These are phyloP conservation scores for Neurospora sp. DNA, from an alignment of 495 filamentous ascomycete species.

Conservation along the genomic window DNA sequence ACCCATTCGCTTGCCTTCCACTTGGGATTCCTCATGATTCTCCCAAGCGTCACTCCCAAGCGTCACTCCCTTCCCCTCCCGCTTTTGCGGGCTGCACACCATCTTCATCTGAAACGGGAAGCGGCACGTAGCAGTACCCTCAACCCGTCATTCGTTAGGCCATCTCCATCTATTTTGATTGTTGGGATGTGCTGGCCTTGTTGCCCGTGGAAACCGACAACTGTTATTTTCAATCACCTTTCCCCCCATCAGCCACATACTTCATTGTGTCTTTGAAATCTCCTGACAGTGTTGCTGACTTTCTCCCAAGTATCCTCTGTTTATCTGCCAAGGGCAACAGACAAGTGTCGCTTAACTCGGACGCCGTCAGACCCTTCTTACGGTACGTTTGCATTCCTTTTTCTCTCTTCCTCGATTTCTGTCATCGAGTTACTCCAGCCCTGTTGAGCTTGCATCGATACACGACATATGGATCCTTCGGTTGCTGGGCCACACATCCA, in stretches of 20 bases:
- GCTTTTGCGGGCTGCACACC: slow-evolving; percentile 14
- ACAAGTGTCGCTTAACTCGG: slow-evolving; percentile 2
- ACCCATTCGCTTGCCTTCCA: slow-evolving; percentile 16
- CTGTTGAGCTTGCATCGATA: slow-evolving; percentile 13
- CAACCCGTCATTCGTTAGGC: background rate
- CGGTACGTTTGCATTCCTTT: slow-evolving; percentile 14
- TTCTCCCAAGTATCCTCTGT: background rate
- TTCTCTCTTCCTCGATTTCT: slow-evolving; percentile 3
- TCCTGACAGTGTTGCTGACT: background rate
- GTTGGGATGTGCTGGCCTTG: background rate
- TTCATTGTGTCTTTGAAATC: background rate
- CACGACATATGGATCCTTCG: slow-evolving; percentile 5
- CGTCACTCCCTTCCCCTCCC: slow-evolving; percentile 15
- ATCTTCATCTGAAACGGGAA: slow-evolving; percentile 3
- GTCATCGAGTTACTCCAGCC: slow-evolving; percentile 5
- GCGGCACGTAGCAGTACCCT: background rate
- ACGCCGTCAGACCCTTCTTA: slow-evolving; percentile 2
- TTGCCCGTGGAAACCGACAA: background rate
- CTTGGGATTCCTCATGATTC: slow-evolving; percentile 5
- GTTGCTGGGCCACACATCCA: slow-evolving; percentile 2
- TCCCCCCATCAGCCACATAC: background rate
- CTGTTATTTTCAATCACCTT: background rate
- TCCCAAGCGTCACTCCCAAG: slow-evolving; percentile 8
- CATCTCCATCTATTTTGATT: background rate
- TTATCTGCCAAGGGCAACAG: background rate